phyloP scores from a whole-genome alignment of 2,329 filamentous ascomycete genomes.

The Monosporascus sp. region DNA sequence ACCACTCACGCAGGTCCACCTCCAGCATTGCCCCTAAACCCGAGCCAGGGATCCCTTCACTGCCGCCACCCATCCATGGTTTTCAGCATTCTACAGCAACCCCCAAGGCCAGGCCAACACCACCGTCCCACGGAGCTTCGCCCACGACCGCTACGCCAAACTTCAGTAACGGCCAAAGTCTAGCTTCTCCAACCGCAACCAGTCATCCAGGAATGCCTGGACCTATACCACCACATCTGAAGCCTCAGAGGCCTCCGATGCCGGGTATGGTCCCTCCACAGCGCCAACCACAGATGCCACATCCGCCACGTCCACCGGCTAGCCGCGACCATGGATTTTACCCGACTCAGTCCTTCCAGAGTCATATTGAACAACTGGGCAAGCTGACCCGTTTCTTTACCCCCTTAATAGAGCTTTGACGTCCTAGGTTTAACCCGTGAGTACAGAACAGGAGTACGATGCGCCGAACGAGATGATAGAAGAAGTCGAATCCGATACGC shows the following conservation, averaged over 20 bases:
- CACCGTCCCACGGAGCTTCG: slow-evolving; percentile 66
- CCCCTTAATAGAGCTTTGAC: slow-evolving; percentile 53
- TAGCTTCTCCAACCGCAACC: slow-evolving; percentile 39
- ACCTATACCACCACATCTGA: slow-evolving; percentile 33
- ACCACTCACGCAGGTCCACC: slow-evolving; percentile 64
- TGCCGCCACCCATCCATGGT: slow-evolving; percentile 40
- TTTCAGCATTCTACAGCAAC: slow-evolving; percentile 52
- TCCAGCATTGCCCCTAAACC: slow-evolving; percentile 72
- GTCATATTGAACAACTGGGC: slow-evolving; percentile 93
- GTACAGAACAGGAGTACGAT: slow-evolving; percentile 94
- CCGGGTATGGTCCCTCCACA: slow-evolving; percentile 28
- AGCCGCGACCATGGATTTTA: slow-evolving; percentile 55
- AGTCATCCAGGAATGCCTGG: slow-evolving; percentile 42
- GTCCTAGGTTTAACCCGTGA: slow-evolving; percentile 63
- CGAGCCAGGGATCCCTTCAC: slow-evolving; percentile 45
- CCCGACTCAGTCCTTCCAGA: slow-evolving; percentile 76
- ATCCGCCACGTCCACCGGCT: slow-evolving; percentile 31
- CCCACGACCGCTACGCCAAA: slow-evolving; percentile 43
- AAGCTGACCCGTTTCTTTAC: slow-evolving; percentile 58
- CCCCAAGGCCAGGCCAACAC: slow-evolving; percentile 73
- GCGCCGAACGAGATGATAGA: slow-evolving; percentile 85
- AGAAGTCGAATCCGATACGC: slow-evolving; percentile 66
- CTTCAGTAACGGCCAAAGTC: slow-evolving; percentile 31
- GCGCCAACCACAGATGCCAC: slow-evolving; percentile 29
- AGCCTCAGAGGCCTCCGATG: slow-evolving; percentile 31